A percentile compares a stretch with the other conserved stretches of the same genome.
Conservation (phyloP, 345 rosid species). For the Jatropha curcas region DNA sequence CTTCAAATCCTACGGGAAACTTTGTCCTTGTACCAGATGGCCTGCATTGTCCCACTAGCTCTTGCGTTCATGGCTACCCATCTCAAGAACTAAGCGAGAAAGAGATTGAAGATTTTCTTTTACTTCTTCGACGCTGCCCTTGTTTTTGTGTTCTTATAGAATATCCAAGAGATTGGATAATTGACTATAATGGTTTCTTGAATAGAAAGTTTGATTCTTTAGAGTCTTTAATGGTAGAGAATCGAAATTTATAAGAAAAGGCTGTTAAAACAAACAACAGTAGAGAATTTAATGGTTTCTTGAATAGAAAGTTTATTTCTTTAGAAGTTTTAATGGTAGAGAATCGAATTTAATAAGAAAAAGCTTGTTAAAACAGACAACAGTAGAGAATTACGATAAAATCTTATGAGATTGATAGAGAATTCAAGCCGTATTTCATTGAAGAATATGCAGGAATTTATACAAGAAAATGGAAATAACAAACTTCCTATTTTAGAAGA, state of each 20-base stretch:
- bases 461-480: too few relatives aligned
- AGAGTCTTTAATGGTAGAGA: too few relatives aligned
- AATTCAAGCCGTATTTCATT: too few relatives aligned
- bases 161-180: background rate
- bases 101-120: background rate
- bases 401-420: too few relatives aligned
- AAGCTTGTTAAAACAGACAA: too few relatives aligned
- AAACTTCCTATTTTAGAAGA: too few relatives aligned
- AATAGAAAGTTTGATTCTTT: constrained; percentile 1
- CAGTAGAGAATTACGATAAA: too few relatives aligned
- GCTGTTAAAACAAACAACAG: too few relatives aligned
- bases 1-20: background rate
- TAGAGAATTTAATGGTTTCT: too few relatives aligned
- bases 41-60: background rate
- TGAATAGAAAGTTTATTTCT: background rate
- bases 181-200: background rate
- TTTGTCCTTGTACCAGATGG: background rate
- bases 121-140: background rate
- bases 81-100: background rate
- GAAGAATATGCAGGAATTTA: too few relatives aligned
- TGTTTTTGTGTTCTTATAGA: background rate
- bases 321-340: background rate
- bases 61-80: background rate
- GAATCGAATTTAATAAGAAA: background rate
- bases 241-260: background rate